Conservation (phyloP, 331 rosid species). For the Quercus lobata region DNA sequence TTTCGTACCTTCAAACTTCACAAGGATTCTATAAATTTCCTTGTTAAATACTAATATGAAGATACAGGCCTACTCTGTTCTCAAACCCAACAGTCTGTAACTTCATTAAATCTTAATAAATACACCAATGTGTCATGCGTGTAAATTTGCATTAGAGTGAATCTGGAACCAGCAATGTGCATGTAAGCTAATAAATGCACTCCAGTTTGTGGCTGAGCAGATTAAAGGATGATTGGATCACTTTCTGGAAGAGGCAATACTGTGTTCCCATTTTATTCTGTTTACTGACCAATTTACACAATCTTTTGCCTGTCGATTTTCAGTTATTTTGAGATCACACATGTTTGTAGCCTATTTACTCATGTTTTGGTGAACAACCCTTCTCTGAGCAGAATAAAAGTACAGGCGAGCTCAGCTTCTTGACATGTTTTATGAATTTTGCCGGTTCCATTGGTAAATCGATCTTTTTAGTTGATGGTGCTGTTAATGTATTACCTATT, state of each 20-base stretch:
- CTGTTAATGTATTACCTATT: background rate
- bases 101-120: background rate
- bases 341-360: background rate
- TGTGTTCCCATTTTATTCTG: background rate
- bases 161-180: background rate
- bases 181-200: background rate
- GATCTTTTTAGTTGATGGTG: background rate
- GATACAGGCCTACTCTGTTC: background rate
- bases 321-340: background rate
- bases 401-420: slow-evolving; percentile 64
- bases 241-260: background rate
- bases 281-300: background rate
- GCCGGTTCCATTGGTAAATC: slow-evolving; percentile 56
- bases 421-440: slow-evolving; percentile 51
- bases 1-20: slow-evolving; percentile 1
- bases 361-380: slow-evolving; percentile 3
- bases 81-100: background rate
- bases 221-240: background rate
- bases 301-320: background rate
- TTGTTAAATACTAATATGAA: background rate
- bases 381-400: slow-evolving; percentile 46
- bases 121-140: background rate
- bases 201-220: background rate
- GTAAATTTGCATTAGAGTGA: background rate
- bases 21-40: background rate